Evolutionary conservation across 1,284 basidiomycete genomes (phyloP).

Genomic region (Malassezia yamatoensis): DNA sequence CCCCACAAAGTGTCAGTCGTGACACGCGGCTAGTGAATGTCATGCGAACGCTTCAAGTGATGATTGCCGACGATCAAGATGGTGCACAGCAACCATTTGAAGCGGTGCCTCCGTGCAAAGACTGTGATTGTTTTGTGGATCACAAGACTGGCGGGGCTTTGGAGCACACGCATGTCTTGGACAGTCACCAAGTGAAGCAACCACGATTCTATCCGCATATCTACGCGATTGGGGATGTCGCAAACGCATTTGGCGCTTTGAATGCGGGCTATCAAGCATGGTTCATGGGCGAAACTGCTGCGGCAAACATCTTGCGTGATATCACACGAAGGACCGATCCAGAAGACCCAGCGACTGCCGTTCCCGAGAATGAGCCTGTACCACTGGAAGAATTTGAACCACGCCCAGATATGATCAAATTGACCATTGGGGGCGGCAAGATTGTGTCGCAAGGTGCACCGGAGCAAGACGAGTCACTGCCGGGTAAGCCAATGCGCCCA

Average conservation of each 20-base stretch:
- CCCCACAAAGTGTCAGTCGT: conserved; percentile 36
- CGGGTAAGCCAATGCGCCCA: conserved; percentile 1
- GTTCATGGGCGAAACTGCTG: conserved; percentile 44
- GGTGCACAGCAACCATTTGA: conserved; percentile 34
- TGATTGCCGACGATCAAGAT: conserved; percentile 28
- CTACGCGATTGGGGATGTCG: conserved; percentile 45
- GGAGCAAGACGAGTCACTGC: conserved; percentile 16
- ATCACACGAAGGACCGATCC: conserved; percentile 17
- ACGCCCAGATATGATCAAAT: conserved; percentile 38
- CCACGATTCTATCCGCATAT: conserved; percentile 27
- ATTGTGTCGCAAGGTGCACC: conserved; percentile 36
- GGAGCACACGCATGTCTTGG: conserved; percentile 1
- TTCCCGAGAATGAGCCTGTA: conserved; percentile 3
- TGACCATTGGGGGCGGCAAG: conserved; percentile 36
- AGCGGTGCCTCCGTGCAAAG: conserved; percentile 35
- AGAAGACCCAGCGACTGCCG: conserved; percentile 1
- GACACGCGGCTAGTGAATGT: conserved; percentile 34
- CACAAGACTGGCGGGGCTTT: conserved; percentile 27
- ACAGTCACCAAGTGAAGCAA: conserved; percentile 3
- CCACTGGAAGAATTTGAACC: conserved; percentile 30
- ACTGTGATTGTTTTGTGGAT: conserved; percentile 47
- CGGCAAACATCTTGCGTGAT: conserved; percentile 40
- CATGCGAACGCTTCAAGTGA: conserved; percentile 36
- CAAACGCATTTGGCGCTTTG: conserved; percentile 45
- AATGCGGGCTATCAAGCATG: conserved; percentile 47